phyloP scores from a whole-genome alignment of 2,329 filamentous ascomycete genomes.

The Cladophialophora bantiana region DNA sequence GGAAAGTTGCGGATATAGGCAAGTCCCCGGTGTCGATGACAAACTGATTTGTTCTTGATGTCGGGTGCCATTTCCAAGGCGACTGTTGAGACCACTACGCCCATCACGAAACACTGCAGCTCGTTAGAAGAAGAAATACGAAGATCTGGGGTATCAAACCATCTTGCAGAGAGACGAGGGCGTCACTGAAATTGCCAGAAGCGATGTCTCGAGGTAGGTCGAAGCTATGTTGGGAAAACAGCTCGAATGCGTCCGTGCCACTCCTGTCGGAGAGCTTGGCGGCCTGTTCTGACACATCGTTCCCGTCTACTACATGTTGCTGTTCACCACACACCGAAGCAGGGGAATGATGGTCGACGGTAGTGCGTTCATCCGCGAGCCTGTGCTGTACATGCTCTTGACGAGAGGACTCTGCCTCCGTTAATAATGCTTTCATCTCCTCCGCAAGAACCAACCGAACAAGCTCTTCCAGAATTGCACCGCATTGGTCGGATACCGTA shows the following conservation, averaged over 20 bases:
- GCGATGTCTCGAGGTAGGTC: constrained; percentile 24
- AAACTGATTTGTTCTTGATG: constrained; percentile 4
- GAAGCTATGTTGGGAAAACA: constrained; percentile 16
- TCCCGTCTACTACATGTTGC: background rate
- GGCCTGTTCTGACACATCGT: constrained; percentile 3
- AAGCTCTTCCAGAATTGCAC: constrained; percentile 32
- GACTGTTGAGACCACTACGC: constrained; percentile 9
- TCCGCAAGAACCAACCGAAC: constrained; percentile 30
- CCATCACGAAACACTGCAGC: constrained; percentile 30
- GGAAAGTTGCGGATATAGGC: background rate
- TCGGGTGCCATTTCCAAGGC: constrained; percentile 7
- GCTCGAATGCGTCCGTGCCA: background rate
- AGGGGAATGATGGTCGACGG: background rate
- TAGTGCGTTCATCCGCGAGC: background rate
- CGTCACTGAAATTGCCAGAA: constrained; percentile 35
- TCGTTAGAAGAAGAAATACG: background rate
- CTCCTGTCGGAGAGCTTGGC: background rate
- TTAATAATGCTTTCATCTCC: constrained; percentile 33
- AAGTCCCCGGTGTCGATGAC: background rate
- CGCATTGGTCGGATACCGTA: constrained; percentile 33
- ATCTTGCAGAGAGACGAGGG: constrained; percentile 33
- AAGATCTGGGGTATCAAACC: constrained; percentile 3
- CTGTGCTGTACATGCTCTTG: background rate
- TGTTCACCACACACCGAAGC: background rate
- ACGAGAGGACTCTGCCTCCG: constrained; percentile 11